Conservation (phyloP, 2,329 filamentous ascomycete species). For the Neonectria faginata region DNA sequence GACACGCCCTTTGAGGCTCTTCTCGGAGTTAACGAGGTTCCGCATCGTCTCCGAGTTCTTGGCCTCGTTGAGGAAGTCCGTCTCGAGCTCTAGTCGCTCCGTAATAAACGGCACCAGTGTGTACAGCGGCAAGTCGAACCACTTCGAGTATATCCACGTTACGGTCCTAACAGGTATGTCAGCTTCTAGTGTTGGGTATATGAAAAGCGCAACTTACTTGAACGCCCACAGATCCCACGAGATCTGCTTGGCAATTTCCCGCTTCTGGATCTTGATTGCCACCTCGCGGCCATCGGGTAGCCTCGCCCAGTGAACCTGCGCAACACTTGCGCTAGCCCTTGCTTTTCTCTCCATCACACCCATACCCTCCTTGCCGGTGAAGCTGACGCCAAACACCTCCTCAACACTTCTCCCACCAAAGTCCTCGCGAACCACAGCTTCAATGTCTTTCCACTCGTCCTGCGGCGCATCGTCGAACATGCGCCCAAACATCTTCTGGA, state of each 20-base stretch:
- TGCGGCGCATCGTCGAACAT: conserved; percentile 99
- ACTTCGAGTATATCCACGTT: conserved; percentile 82
- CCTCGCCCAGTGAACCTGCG: conserved; percentile 95
- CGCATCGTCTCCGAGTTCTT: conserved; percentile 89
- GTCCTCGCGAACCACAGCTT: conserved; percentile 86
- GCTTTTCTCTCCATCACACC: conserved; percentile 71
- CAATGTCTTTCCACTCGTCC: conserved; percentile 87
- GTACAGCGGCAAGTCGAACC: conserved; percentile 94
- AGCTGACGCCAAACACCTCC: conserved; percentile 93
- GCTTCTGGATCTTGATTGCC: conserved; percentile 96
- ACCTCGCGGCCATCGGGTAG: conserved; percentile 89
- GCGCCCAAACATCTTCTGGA: conserved; percentile 92
- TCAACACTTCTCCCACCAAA: conserved; percentile 83
- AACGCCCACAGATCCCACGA: conserved; percentile 97
- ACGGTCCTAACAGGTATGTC: conserved; percentile 69
- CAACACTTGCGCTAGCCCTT: conserved; percentile 87
- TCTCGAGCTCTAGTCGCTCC: conserved; percentile 91
- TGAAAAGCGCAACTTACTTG: conserved; percentile 67
- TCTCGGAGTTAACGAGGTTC: conserved; percentile 78
- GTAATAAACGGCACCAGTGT: conserved; percentile 91
- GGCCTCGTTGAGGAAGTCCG: conserved; percentile 93
- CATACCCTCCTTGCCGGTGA: conserved; percentile 76
- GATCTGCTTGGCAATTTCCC: conserved; percentile 90
- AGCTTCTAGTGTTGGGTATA: conserved; percentile 15
- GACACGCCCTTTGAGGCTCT: conserved; percentile 80